Percentiles rank a stretch among this genome's conserved stretches.
Conservation (phyloP, 352 stramenopile genomes). For the Peronosclerospora sorghi region DNA sequence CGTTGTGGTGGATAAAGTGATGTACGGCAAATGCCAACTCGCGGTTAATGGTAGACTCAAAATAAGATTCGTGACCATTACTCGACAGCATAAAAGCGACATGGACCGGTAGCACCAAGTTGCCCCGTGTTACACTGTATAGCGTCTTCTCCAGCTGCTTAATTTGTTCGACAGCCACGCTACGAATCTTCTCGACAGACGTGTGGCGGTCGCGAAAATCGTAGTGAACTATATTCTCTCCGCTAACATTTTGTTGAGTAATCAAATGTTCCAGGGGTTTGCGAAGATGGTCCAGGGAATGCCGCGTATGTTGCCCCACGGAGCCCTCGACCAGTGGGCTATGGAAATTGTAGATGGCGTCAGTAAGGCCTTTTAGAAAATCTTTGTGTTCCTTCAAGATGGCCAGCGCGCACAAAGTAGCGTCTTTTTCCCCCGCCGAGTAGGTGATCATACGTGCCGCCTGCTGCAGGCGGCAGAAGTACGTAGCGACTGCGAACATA, state of each 20-base stretch:
- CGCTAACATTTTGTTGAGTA: not conserved
- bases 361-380: conserved; percentile 36
- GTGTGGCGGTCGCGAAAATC: conserved; percentile 63
- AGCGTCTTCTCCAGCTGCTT: conserved; percentile 29
- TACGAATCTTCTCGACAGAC: conserved; percentile 44
- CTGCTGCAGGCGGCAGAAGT: not conserved
- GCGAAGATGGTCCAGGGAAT: conserved; percentile 69
- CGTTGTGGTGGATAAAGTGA: conserved; percentile 83
- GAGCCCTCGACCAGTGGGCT: conserved; percentile 50
- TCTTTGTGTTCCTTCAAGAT: conserved; percentile 58
- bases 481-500: not conserved
- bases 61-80: conserved; percentile 53
- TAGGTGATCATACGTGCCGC: conserved; percentile 4
- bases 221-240: conserved; percentile 33
- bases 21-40: conserved; percentile 79
- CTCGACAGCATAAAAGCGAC: conserved; percentile 73
- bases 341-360: conserved; percentile 52
- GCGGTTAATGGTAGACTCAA: conserved; percentile 59
- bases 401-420: conserved; percentile 32
- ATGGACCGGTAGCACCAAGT: conserved; percentile 20
- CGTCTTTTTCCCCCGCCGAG: conserved; percentile 7
- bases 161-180: conserved; percentile 44
- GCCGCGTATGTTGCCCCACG: conserved; percentile 64
- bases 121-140: conserved; percentile 15
- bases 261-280: conserved; percentile 45